Base-by-base conservation (phyloP, 345 rosid species). In the Microthlaspi erraticum region DNA sequence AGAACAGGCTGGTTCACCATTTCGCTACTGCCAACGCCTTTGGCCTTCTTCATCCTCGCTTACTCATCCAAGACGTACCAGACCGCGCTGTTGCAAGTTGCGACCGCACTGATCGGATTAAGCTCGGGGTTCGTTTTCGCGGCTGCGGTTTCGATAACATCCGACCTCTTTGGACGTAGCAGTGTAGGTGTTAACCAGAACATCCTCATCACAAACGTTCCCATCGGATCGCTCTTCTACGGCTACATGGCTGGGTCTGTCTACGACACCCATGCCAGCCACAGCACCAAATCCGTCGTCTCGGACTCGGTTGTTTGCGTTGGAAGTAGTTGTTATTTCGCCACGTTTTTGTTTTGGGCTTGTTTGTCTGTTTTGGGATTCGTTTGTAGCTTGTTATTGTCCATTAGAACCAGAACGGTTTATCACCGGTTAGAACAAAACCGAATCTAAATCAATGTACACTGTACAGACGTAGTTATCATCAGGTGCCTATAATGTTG, bases 171-270 rank as follows among this genome's bases (percentile, higher is more conserved):
- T 57, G 96, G 98, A 19, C 86, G 88, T 7, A 85, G 87, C 39
- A 90, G 88, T 38, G 86, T 71, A 0, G 83, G 93, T 8, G 85
- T 92, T 23, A 89, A 92, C 84, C 96, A 90, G 77, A 92, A 90
- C 83, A 86, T 92, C 45, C 88, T 92, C 55, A 88, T 88, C 65
- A 92, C 93, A 56, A 90, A 92, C 83, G 85, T 92, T 52, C 96
- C 95, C 3, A 69, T 92, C 0, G 96, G 98, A 41, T 90, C 98
- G 2, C 78, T 90, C 56, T 76, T 92, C 9, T 92, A 86, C 11
- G 93, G 96, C n/a, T 83, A 83, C 70, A 81, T 92, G 48, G 98
- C 98, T 26, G 96, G 94, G 2, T 33, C 80, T 0, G 81, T 85
- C 8, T 92, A 92, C 44, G 98, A 92, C 53, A 63, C 80, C 7